A percentile compares a stretch with the other conserved stretches of the same genome.
These are phyloP conservation scores for Symbiotaphrina buchneri DNA, from an alignment of 495 filamentous ascomycete genomes.

Conservation along the genomic window DNA sequence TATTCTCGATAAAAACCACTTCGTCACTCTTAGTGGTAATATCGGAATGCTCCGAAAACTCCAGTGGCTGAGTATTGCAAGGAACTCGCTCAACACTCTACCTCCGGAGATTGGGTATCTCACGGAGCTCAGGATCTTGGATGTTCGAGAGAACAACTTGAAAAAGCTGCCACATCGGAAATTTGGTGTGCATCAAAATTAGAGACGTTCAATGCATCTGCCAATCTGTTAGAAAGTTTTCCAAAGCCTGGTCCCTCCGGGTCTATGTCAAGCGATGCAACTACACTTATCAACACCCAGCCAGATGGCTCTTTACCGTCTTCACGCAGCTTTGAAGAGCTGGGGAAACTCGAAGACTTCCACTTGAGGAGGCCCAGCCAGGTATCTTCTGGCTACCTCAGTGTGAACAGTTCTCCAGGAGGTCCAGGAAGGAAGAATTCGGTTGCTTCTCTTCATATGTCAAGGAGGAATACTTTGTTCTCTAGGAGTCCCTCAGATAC, in stretches of 20 bases:
- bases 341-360: conserved; percentile 42
- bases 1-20: conserved; percentile 84
- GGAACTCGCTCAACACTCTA: conserved; percentile 64
- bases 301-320: conserved; percentile 14
- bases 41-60: conserved; percentile 67
- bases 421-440: conserved; percentile 52
- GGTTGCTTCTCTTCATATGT: conserved; percentile 57
- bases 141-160: conserved; percentile 81
- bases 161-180: conserved; percentile 68
- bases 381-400: conserved; percentile 57
- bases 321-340: conserved; percentile 55
- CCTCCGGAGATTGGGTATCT: conserved; percentile 74
- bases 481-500: conserved; percentile 35
- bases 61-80: conserved; percentile 81
- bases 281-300: not conserved
- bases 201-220: conserved; percentile 84
- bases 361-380: conserved; percentile 60
- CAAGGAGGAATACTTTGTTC: conserved; percentile 22
- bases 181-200: conserved; percentile 79
- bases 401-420: conserved; percentile 48
- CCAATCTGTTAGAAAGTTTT: conserved; percentile 75
- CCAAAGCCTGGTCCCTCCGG: conserved; percentile 54
- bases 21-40: conserved; percentile 63
- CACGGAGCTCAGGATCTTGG: conserved; percentile 59
- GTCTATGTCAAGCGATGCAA: conserved; percentile 32